Conservation (phyloP, 495 filamentous ascomycete genomes). For the Ascodesmis nigricans region DNA sequence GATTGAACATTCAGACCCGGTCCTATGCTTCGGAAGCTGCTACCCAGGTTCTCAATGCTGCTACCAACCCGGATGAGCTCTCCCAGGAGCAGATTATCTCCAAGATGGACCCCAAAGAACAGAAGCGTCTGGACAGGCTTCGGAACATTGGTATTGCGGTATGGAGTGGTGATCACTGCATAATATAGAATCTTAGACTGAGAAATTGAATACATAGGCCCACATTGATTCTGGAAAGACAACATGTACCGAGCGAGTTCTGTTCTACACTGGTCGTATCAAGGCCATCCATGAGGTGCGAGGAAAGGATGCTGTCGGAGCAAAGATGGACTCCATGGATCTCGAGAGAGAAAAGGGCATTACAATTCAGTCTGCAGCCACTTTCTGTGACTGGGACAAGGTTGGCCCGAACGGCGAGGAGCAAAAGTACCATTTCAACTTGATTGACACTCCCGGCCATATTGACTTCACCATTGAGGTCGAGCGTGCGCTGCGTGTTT, state of each 20-base stretch:
- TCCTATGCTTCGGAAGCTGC: constrained; percentile 10
- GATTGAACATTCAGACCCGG: constrained; percentile 2
- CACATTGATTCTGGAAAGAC: constrained; percentile 99
- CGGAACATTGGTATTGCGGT: constrained; percentile 98
- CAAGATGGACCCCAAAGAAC: constrained; percentile 54
- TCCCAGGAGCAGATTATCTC: constrained; percentile 33
- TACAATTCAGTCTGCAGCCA: constrained; percentile 94
- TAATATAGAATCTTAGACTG: constrained; percentile 2
- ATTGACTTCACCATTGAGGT: constrained; percentile 99
- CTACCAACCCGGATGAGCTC: constrained; percentile 9
- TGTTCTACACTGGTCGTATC: constrained; percentile 96
- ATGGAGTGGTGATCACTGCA: too few species aligned
- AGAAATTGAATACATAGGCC: constrained; percentile 34
- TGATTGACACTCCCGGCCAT: constrained; percentile 97
- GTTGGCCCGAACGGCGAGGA: constrained; percentile 42
- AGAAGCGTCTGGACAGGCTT: constrained; percentile 49
- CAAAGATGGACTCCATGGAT: constrained; percentile 99
- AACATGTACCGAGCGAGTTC: constrained; percentile 85
- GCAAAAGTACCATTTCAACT: constrained; percentile 90
- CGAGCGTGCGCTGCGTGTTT: constrained; percentile 80
- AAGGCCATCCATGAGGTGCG: constrained; percentile 95
- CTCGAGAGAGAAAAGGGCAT: constrained; percentile 96
- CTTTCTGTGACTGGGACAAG: constrained; percentile 95
- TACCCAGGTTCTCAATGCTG: constrained; percentile 2
- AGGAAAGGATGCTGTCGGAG: constrained; percentile 83